These are phyloP conservation scores for Protea cynaroides DNA, from an alignment of 164 flowering plant species.

Conservation along the genomic window DNA sequence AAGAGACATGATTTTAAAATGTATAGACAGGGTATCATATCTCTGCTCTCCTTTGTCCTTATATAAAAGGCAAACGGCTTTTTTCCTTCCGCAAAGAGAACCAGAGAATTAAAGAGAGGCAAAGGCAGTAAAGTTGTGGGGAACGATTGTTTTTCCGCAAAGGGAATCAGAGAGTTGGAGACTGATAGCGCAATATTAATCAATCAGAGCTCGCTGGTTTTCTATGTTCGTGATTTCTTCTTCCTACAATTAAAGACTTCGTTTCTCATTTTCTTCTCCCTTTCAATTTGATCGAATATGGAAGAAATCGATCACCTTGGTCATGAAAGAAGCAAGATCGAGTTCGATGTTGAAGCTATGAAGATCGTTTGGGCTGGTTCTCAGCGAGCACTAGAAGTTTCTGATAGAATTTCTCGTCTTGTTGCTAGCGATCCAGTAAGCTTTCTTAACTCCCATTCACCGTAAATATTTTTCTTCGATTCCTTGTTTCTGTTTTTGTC, in stretches of 20 bases:
- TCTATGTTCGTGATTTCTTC: background rate
- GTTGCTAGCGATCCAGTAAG: constrained; percentile 87
- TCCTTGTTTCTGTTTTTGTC: too few species aligned
- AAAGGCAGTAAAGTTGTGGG: too few species aligned
- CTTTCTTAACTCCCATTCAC: background rate
- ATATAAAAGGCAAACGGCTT: too few species aligned
- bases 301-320: constrained; percentile 65
- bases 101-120: too few species aligned
- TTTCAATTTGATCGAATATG: constrained; percentile 23
- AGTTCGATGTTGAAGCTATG: constrained; percentile 87
- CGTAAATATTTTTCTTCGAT: too few species aligned
- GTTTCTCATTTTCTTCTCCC: background rate
- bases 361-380: constrained; percentile 99
- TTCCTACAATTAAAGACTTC: background rate
- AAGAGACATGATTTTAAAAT: too few species aligned
- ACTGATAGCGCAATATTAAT: too few species aligned
- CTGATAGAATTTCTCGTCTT: constrained; percentile 77
- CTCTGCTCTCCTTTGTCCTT: too few species aligned
- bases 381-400: constrained; percentile 45
- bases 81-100: too few species aligned
- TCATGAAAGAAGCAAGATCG: constrained; percentile 58
- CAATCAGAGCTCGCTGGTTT: background rate
- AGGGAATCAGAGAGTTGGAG: too few species aligned
- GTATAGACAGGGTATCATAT: too few species aligned
- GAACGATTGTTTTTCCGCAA: too few species aligned